Percentiles rank a stretch among this genome's conserved stretches.
Conservation (phyloP, 2,329 filamentous ascomycete species). For the Alternaria infectoria region DNA sequence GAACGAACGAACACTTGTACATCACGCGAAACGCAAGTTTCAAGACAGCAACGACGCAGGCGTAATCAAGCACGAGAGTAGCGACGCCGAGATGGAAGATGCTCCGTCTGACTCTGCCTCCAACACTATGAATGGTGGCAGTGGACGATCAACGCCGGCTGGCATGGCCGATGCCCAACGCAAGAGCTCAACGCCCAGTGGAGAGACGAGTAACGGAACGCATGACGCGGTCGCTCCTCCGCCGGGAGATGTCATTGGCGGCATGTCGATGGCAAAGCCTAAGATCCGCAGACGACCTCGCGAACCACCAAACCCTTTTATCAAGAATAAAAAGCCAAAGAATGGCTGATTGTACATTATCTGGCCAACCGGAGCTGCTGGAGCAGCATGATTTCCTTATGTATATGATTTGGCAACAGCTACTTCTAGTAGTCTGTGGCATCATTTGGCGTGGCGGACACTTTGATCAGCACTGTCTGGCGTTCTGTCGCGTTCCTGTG, state of each 20-base stretch:
- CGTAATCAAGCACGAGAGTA: conserved; percentile 44
- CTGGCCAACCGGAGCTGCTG: not conserved
- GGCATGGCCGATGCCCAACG: conserved; percentile 16
- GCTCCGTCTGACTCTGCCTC: conserved; percentile 30
- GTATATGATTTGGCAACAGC: conserved; percentile 9
- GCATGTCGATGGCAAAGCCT: conserved; percentile 36
- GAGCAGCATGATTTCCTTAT: not conserved
- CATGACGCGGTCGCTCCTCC: conserved; percentile 3
- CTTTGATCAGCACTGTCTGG: conserved; percentile 8
- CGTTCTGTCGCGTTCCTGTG: conserved; percentile 4
- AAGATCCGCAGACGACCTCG: conserved; percentile 41
- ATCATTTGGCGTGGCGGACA: not conserved
- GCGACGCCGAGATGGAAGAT: conserved; percentile 43
- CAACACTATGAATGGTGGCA: conserved; percentile 27
- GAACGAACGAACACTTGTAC: conserved; percentile 68
- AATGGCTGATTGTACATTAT: conserved; percentile 22
- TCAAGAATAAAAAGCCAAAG: conserved; percentile 37
- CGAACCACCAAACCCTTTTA: conserved; percentile 34
- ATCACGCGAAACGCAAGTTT: conserved; percentile 79
- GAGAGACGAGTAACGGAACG: conserved; percentile 15
- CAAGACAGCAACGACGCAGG: conserved; percentile 74
- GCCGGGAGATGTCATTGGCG: conserved; percentile 24
- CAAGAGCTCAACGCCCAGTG: conserved; percentile 22
- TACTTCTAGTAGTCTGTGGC: not conserved
- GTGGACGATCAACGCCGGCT: conserved; percentile 38